Evolutionary conservation across 177 flowering plant genomes (phyloP).

Genomic region (Vitis hybrid): DNA sequence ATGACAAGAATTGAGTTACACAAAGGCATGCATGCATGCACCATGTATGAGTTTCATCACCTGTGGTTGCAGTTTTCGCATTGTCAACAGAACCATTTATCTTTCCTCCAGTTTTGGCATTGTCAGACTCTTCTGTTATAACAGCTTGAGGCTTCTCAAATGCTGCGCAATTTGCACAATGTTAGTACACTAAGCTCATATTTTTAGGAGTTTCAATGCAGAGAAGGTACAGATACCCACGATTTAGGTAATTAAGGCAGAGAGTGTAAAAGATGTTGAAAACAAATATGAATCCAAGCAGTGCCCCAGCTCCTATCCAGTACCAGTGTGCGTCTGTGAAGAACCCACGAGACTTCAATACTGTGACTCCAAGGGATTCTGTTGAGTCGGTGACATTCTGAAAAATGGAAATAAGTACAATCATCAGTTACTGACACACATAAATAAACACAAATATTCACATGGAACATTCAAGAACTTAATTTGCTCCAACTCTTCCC

Average conservation of each 20-base stretch:
- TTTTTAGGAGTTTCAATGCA: not conserved
- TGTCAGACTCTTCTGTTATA: conserved; percentile 16
- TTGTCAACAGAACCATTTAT: too few species aligned
- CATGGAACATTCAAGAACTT: conserved; percentile 7
- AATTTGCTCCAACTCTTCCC: conserved; percentile 48
- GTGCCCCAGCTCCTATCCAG: conserved; percentile 38
- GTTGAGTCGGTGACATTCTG: conserved; percentile 28
- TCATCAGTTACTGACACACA: not conserved
- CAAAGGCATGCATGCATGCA: too few species aligned
- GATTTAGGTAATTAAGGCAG: conserved; percentile 35
- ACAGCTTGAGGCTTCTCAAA: conserved; percentile 23
- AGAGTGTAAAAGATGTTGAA: conserved; percentile 30
- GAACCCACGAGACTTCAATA: conserved; percentile 31
- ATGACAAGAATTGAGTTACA: too few species aligned
- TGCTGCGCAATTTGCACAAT: conserved; percentile 19
- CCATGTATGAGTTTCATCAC: not conserved
- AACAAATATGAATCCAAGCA: conserved; percentile 25
- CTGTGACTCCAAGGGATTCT: conserved; percentile 27
- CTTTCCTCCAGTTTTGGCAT: too few species aligned
- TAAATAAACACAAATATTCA: not conserved
- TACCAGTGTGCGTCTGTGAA: conserved; percentile 42
- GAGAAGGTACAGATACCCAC: conserved; percentile 20
- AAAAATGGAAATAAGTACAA: conserved; percentile 4
- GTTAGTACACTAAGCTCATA: not conserved
- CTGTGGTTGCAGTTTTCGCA: not conserved